A percentile compares a stretch with the other conserved stretches of the same genome.
Conservation (phyloP, 345 rosid genomes). For the Populus simonii region DNA sequence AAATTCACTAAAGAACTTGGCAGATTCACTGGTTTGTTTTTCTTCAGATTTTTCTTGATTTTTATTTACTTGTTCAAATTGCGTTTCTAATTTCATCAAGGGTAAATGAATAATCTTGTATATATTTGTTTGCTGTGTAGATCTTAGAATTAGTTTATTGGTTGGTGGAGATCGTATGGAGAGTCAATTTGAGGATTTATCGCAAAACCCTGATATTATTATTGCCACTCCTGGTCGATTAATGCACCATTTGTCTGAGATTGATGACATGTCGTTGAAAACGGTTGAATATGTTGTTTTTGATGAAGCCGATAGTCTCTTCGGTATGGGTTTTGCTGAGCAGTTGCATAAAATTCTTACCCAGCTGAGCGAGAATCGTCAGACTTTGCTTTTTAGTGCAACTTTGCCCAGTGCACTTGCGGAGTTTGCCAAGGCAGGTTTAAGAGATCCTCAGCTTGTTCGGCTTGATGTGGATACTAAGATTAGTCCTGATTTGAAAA, state of each 20-base stretch:
- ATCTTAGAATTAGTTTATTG: conserved; percentile 75
- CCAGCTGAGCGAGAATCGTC: conserved; percentile 86
- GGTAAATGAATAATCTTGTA: not conserved
- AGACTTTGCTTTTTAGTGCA: conserved; percentile 93
- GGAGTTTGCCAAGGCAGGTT: conserved; percentile 91
- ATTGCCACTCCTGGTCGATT: conserved; percentile 96
- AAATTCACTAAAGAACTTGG: conserved; percentile 92
- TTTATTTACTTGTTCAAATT: not conserved
- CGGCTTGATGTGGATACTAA: conserved; percentile 84
- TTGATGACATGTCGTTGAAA: conserved; percentile 80
- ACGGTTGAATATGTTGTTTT: conserved; percentile 93
- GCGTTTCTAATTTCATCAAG: not conserved
- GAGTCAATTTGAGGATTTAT: conserved; percentile 84
- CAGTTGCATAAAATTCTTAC: conserved; percentile 74
- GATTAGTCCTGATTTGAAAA: conserved; percentile 87
- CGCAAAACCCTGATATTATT: conserved; percentile 85
- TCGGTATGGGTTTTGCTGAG: conserved; percentile 92
- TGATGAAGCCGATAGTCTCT: conserved; percentile 91
- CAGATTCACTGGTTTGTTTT: conserved; percentile 59
- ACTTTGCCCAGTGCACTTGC: conserved; percentile 96
- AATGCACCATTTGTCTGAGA: conserved; percentile 89
- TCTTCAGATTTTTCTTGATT: not conserved
- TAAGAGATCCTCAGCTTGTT: conserved; percentile 90
- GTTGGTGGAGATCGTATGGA: conserved; percentile 98
- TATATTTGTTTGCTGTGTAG: conserved; percentile 28